A percentile compares a stretch with the other conserved stretches of the same genome.
Conservation (phyloP, 106 monocot genomes). For the Phalaenopsis aphrodite region DNA sequence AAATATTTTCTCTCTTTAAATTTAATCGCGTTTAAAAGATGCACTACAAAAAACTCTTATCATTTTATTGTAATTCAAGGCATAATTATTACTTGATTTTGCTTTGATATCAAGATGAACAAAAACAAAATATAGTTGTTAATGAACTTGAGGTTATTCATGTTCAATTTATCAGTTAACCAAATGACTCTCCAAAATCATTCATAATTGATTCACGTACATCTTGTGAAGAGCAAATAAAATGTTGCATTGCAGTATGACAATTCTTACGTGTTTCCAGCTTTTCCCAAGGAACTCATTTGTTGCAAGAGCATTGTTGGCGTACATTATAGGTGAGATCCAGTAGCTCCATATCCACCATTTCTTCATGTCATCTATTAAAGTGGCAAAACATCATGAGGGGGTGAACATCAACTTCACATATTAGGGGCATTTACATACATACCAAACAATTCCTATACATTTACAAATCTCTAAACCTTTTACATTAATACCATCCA, state of each 20-base stretch:
- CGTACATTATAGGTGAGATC: slow-evolving; percentile 24
- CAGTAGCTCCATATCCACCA: slow-evolving; percentile 34
- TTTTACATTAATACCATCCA: too few relatives aligned
- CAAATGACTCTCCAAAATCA: not conserved
- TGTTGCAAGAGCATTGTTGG: slow-evolving; percentile 14
- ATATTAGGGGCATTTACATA: too few relatives aligned
- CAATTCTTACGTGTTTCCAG: slow-evolving; percentile 18
- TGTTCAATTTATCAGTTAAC: not conserved
- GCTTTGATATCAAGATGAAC: not conserved
- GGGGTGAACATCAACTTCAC: not conserved
- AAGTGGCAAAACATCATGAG: not conserved
- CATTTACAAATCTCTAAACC: too few relatives aligned
- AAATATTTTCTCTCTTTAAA: not conserved
- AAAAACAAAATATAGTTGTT: not conserved
- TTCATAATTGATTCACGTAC: not conserved
- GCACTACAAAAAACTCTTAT: too few relatives aligned
- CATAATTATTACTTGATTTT: not conserved
- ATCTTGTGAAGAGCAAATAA: not conserved
- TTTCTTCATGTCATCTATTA: slow-evolving; percentile 19
- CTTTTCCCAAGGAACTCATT: slow-evolving; percentile 30
- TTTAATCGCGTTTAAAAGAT: not conserved
- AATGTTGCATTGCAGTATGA: not conserved
- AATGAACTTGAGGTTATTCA: not conserved
- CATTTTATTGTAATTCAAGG: too few relatives aligned
- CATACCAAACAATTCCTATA: too few relatives aligned